Conservation (phyloP, 2,329 filamentous ascomycete species). For the Botryosphaeria dothidea region DNA sequence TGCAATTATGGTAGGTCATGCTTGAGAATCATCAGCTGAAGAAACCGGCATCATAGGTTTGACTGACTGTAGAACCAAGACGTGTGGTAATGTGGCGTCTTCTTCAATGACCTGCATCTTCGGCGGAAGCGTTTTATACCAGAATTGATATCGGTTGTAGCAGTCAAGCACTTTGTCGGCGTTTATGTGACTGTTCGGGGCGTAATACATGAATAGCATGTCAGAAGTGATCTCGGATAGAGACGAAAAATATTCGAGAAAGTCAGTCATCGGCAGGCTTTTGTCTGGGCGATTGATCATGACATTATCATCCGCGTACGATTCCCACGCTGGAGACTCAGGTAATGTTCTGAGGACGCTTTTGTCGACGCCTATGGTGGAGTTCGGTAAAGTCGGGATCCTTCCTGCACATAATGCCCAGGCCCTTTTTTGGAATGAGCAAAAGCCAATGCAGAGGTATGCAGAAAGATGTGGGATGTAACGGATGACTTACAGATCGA, state of each 20-base stretch:
- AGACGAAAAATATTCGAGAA: constrained; percentile 61
- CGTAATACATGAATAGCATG: constrained; percentile 71
- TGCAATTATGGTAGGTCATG: not conserved
- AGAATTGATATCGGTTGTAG: constrained; percentile 69
- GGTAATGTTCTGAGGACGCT: constrained; percentile 30
- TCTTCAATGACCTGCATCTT: constrained; percentile 53
- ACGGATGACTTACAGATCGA: constrained; percentile 45
- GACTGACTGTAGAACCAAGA: constrained; percentile 71
- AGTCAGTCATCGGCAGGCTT: constrained; percentile 52
- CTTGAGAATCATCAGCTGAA: not conserved
- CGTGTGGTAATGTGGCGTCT: constrained; percentile 66
- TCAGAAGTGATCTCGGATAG: constrained; percentile 74
- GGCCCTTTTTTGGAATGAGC: constrained; percentile 29
- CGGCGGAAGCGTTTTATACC: constrained; percentile 69
- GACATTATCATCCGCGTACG: constrained; percentile 22
- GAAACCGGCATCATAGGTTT: not conserved
- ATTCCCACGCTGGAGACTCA: not conserved
- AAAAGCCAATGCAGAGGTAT: constrained; percentile 28
- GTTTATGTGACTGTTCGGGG: constrained; percentile 65
- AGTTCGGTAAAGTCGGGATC: constrained; percentile 48
- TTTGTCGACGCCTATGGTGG: constrained; percentile 51
- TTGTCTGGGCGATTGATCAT: not conserved
- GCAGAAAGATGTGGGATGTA: constrained; percentile 43
- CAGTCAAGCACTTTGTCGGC: constrained; percentile 63
- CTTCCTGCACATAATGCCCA: constrained; percentile 51